These are phyloP conservation scores for Saccharomycopsis hybrid DNA, from an alignment of 1,139 yeast species.

Conservation along the genomic window DNA sequence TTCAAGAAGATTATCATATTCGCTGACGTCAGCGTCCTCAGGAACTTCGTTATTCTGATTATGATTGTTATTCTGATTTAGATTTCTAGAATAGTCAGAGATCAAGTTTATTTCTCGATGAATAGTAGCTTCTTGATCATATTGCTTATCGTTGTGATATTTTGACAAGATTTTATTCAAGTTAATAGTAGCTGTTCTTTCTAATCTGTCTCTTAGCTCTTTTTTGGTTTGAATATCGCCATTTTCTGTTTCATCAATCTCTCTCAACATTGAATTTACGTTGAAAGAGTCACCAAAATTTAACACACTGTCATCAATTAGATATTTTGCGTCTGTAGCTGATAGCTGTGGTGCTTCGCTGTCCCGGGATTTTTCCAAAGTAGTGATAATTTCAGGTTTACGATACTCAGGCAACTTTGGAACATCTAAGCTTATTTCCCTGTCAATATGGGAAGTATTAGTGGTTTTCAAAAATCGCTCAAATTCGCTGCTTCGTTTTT, in stretches of 20 bases:
- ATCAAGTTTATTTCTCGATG: conserved; percentile 3
- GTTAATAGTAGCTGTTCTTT: conserved; percentile 6
- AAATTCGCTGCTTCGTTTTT: background rate
- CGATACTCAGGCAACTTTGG: background rate
- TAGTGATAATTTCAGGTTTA: background rate
- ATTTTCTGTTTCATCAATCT: background rate
- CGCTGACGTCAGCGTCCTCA: too few species aligned
- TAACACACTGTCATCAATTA: conserved; percentile 15
- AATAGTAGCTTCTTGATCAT: conserved; percentile 4
- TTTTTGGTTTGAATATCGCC: background rate
- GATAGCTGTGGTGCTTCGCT: background rate
- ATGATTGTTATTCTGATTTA: background rate
- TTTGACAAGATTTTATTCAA: conserved; percentile 1
- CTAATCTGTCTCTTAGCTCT: conserved; percentile 7
- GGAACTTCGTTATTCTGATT: too few species aligned
- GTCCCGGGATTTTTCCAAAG: background rate
- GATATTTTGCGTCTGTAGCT: background rate
- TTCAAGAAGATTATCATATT: too few species aligned
- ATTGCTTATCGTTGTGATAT: background rate
- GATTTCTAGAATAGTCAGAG: background rate
- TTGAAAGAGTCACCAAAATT: conserved; percentile 18
- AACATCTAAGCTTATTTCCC: too few species aligned
- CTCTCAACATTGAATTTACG: background rate
- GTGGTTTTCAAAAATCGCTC: too few species aligned
- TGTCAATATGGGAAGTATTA: too few species aligned